phyloP scores from a whole-genome alignment of 2,329 filamentous ascomycete species.

The Aspergillus sp. region DNA sequence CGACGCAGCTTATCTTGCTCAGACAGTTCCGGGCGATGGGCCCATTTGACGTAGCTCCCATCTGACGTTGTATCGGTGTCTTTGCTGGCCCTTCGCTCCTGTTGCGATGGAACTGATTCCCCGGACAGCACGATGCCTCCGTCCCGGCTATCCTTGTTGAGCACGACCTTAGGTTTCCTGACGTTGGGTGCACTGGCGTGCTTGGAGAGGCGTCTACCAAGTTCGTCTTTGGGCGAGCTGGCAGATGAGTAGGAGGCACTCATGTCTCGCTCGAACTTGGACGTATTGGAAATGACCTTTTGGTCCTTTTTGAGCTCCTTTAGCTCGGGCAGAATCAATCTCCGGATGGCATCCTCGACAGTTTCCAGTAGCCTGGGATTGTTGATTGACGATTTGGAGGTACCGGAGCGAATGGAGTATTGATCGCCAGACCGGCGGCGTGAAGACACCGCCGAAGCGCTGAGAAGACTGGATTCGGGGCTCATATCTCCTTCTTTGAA shows the following conservation, averaged over 20 bases:
- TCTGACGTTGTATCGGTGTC: slow-evolving; percentile 49
- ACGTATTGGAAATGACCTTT: slow-evolving; percentile 70
- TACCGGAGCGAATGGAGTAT: slow-evolving; percentile 59
- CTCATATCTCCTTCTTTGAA: slow-evolving; percentile 55
- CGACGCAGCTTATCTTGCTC: slow-evolving; percentile 54
- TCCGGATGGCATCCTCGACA: slow-evolving; percentile 88
- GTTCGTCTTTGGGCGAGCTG: slow-evolving; percentile 56
- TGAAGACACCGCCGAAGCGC: slow-evolving; percentile 53
- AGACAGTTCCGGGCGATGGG: slow-evolving; percentile 47
- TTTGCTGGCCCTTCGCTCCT: slow-evolving; percentile 54
- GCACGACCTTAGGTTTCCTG: slow-evolving; percentile 60
- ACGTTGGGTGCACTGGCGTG: slow-evolving; percentile 62
- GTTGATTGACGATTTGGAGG: slow-evolving; percentile 74
- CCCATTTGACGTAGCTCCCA: slow-evolving; percentile 43
- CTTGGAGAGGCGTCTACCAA: slow-evolving; percentile 57
- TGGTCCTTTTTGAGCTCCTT: slow-evolving; percentile 89
- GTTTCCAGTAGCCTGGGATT: slow-evolving; percentile 89
- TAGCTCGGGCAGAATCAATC: slow-evolving; percentile 86
- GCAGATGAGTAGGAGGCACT: slow-evolving; percentile 61
- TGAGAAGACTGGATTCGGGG: slow-evolving; percentile 63
- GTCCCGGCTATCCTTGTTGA: slow-evolving; percentile 59
- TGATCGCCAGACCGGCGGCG: slow-evolving; percentile 57
- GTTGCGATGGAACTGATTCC: slow-evolving; percentile 50
- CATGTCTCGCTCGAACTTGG: slow-evolving; percentile 65
- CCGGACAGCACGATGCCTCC: slow-evolving; percentile 58